A percentile compares a stretch with the other conserved stretches of the same genome.
Conservation (phyloP, 306 rosid species). For the Sechiopsis laciniata region DNA sequence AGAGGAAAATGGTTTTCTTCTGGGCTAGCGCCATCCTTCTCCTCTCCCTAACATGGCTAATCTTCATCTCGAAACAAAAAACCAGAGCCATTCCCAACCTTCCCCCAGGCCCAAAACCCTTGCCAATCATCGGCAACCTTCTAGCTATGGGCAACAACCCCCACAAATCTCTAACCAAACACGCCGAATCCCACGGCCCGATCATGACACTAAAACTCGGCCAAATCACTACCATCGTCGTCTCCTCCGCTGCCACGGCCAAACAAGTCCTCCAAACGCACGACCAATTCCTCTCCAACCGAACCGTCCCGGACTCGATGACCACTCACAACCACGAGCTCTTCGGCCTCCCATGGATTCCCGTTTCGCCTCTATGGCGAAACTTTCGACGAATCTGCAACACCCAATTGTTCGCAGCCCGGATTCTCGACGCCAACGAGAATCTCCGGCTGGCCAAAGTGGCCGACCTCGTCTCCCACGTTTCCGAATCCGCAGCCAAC, state of each 20-base stretch:
- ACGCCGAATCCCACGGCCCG: constrained; percentile 34
- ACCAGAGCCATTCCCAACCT: not conserved
- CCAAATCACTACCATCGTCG: constrained; percentile 26
- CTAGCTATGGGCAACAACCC: constrained; percentile 39
- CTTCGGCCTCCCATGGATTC: constrained; percentile 28
- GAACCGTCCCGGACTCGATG: constrained; percentile 27
- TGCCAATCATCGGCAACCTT: constrained; percentile 44
- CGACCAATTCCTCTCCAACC: constrained; percentile 29
- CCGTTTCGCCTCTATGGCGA: constrained; percentile 30
- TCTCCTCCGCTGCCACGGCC: constrained; percentile 31
- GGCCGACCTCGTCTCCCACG: constrained; percentile 14
- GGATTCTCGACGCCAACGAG: constrained; percentile 31
- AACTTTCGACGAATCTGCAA: constrained; percentile 12
- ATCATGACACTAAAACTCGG: constrained; percentile 35
- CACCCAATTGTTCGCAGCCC: constrained; percentile 16
- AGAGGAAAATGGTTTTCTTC: not conserved
- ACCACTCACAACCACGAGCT: constrained; percentile 18
- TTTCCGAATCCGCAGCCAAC: not conserved
- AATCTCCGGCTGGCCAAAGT: constrained; percentile 25
- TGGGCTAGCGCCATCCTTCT: not conserved
- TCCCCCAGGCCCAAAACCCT: constrained; percentile 48
- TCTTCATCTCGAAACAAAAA: not conserved
- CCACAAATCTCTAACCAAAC: constrained; percentile 30
- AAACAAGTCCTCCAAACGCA: constrained; percentile 27
- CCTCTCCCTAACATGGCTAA: not conserved